phyloP scores from a whole-genome alignment of 2,329 filamentous ascomycete species.

The Neospermospora avenae region DNA sequence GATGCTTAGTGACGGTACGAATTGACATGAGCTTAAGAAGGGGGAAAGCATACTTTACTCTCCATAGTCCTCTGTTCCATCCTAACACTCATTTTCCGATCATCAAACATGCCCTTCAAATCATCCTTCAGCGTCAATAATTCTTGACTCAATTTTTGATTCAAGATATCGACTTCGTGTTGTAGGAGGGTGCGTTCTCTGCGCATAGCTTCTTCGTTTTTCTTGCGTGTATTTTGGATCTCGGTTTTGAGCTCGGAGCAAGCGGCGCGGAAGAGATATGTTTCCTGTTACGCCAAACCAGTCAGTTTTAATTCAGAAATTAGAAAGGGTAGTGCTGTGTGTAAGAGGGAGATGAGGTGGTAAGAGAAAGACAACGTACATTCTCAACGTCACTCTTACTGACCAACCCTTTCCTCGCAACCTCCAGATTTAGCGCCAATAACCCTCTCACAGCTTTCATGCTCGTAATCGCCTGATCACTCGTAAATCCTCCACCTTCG shows the following conservation, averaged over 20 bases:
- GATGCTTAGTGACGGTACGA: neutral
- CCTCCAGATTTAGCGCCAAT: conserved; percentile 73
- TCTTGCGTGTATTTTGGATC: conserved; percentile 72
- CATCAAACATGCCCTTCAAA: conserved; percentile 93
- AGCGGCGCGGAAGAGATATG: conserved; percentile 89
- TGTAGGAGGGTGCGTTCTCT: conserved; percentile 82
- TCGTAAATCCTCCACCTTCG: conserved; percentile 65
- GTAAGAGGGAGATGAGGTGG: neutral
- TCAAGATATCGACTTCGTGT: conserved; percentile 91
- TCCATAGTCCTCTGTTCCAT: conserved; percentile 86
- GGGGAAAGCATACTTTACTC: conserved; percentile 58
- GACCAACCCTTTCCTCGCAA: conserved; percentile 76
- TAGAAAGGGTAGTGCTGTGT: neutral
- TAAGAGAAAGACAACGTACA: conserved; percentile 31
- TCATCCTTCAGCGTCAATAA: conserved; percentile 79
- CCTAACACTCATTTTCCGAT: conserved; percentile 86
- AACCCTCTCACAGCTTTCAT: conserved; percentile 90
- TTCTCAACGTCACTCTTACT: conserved; percentile 94
- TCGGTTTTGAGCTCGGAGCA: conserved; percentile 90
- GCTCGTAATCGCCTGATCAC: conserved; percentile 71
- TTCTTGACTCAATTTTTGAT: conserved; percentile 82
- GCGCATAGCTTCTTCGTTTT: conserved; percentile 76
- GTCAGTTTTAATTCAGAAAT: too few species aligned
- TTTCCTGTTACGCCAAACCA: conserved; percentile 51
- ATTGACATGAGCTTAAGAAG: neutral